A percentile compares a stretch with the other conserved stretches of the same genome.
Conservation (phyloP, 2,329 filamentous ascomycete genomes). For the Botryotinia calthae region DNA sequence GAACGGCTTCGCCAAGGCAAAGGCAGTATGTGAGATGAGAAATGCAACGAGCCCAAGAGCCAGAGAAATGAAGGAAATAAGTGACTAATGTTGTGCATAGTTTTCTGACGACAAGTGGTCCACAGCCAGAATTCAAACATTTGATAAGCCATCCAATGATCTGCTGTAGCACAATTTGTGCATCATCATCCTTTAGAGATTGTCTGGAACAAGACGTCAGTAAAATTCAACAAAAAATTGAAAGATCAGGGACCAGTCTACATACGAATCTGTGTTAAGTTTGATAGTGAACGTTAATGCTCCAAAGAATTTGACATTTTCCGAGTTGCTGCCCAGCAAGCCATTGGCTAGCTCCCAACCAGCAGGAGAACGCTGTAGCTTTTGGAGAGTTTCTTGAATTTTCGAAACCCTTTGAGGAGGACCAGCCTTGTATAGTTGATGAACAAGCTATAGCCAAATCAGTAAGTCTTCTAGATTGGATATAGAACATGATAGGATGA, state of each 20-base stretch:
- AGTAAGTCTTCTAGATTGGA: background rate
- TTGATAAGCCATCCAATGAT: conserved; percentile 62
- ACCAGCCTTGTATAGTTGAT: conserved; percentile 49
- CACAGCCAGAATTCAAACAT: conserved; percentile 51
- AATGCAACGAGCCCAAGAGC: conserved; percentile 64
- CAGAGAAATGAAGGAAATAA: conserved; percentile 70
- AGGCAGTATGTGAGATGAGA: conserved; percentile 62
- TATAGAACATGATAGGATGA: background rate
- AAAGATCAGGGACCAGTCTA: conserved; percentile 40
- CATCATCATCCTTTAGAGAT: conserved; percentile 55
- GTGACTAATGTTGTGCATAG: conserved; percentile 74
- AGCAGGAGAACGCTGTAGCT: conserved; percentile 72
- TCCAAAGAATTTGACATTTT: conserved; percentile 85
- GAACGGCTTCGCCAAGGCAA: conserved; percentile 45
- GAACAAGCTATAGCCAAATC: conserved; percentile 43
- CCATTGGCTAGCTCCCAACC: conserved; percentile 85
- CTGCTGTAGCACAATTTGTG: conserved; percentile 56
- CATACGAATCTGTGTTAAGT: conserved; percentile 82
- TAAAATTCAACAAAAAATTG: background rate
- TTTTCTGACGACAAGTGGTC: conserved; percentile 66
- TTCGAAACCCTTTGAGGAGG: conserved; percentile 44
- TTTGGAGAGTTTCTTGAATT: conserved; percentile 73
- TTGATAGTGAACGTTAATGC: conserved; percentile 92
- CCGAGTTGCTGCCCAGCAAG: conserved; percentile 65
- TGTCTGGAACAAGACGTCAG: conserved; percentile 39